A percentile compares a stretch with the other conserved stretches of the same genome.
These are phyloP conservation scores for Teratosphaeria gauchensis DNA, from an alignment of 2,329 filamentous ascomycete species.

Conservation along the genomic window DNA sequence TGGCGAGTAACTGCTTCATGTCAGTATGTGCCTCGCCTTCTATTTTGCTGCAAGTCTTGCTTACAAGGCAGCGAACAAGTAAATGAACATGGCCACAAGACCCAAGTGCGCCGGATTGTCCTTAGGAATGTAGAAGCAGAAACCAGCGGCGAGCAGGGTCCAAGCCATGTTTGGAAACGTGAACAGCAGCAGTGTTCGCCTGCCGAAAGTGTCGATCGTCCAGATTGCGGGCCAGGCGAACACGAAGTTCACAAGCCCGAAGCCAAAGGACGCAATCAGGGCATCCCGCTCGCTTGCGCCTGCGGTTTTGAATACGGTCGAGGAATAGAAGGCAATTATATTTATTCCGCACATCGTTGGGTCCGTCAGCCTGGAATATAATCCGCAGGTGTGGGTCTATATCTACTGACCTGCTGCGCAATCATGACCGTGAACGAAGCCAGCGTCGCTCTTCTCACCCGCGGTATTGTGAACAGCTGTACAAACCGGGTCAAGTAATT, in stretches of 20 bases:
- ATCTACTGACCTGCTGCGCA: constrained; percentile 21
- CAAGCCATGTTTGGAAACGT: constrained; percentile 45
- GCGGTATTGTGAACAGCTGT: constrained; percentile 24
- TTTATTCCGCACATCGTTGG: constrained; percentile 7
- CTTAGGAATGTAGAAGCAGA: constrained; percentile 43
- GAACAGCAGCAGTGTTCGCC: constrained; percentile 40
- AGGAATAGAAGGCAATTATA: constrained; percentile 23
- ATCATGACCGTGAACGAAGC: constrained; percentile 27
- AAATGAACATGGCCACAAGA: constrained; percentile 40
- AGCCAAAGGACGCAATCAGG: constrained; percentile 33
- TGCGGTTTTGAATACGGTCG: constrained; percentile 24
- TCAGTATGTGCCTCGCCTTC: neutral
- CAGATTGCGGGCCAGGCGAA: constrained; percentile 28
- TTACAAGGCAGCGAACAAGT: constrained; percentile 39
- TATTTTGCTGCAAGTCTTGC: neutral
- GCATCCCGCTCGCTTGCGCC: constrained; percentile 27
- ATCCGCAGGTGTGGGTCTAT: neutral
- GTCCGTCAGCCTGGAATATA: neutral
- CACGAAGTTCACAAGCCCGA: constrained; percentile 37
- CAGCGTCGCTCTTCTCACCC: constrained; percentile 23
- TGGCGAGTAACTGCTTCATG: constrained; percentile 22
- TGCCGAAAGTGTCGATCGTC: constrained; percentile 38
- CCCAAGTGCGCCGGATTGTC: constrained; percentile 33
- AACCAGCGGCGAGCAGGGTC: constrained; percentile 37
- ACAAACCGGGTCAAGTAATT: constrained; percentile 31